Evolutionary conservation across 352 stramenopile genomes (phyloP).

Genomic region (Globisporangium recalcitrans): DNA sequence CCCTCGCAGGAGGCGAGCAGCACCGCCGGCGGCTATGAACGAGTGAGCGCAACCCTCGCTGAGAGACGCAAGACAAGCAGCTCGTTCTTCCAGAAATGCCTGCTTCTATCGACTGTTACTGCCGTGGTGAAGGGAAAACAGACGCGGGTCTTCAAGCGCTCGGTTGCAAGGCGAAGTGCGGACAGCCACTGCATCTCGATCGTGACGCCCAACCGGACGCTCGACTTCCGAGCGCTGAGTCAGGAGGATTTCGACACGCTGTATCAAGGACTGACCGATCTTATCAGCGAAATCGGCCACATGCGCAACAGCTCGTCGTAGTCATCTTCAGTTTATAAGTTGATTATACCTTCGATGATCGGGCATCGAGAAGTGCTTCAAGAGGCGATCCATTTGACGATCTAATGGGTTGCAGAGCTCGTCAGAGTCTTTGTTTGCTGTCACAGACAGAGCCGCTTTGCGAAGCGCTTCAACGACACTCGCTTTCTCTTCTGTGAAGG

Average conservation of each 20-base stretch:
- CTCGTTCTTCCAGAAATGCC: slow-evolving; percentile 27
- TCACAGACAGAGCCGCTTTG: background rate
- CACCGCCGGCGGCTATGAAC: slow-evolving; percentile 4
- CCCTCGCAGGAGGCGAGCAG: slow-evolving; percentile 10
- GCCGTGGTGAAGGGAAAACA: slow-evolving; percentile 34
- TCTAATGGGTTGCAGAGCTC: slow-evolving; percentile 11
- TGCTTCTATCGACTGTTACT: slow-evolving; percentile 28
- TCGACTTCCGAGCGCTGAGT: slow-evolving; percentile 36
- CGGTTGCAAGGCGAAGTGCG: slow-evolving; percentile 20
- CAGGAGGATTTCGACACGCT: slow-evolving; percentile 31
- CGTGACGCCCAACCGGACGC: slow-evolving; percentile 30
- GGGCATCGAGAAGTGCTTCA: background rate
- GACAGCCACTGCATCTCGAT: slow-evolving; percentile 33
- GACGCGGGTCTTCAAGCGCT: slow-evolving; percentile 33
- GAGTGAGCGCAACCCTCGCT: background rate
- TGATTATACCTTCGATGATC: background rate
- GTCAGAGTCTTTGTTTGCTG: background rate
- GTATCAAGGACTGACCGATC: slow-evolving; percentile 23
- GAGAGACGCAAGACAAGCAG: slow-evolving; percentile 8
- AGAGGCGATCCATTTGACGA: slow-evolving; percentile 6
- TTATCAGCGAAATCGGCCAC: slow-evolving; percentile 20
- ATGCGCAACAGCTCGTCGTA: slow-evolving; percentile 1
- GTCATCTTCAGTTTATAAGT: background rate
- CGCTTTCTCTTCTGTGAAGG: background rate
- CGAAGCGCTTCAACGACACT: background rate